phyloP scores from a whole-genome alignment of 2,329 filamentous ascomycete genomes.

The Phialocephala sp. region DNA sequence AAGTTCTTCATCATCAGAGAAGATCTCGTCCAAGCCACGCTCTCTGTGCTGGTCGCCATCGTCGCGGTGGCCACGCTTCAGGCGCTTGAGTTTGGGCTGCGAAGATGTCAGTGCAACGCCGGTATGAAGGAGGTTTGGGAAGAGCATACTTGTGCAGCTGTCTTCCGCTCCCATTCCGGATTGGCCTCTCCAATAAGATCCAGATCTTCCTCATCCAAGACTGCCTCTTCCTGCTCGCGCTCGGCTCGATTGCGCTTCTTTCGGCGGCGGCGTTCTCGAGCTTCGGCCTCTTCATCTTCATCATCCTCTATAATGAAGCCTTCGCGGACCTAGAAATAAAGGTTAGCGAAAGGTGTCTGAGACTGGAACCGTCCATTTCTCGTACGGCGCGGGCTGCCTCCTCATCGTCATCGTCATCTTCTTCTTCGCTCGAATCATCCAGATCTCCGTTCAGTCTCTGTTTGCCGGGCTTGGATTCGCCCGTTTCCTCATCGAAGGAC shows the following conservation, averaged over 20 bases:
- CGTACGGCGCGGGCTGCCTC: slow-evolving; percentile 79
- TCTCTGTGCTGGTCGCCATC: slow-evolving; percentile 70
- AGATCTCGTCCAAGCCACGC: slow-evolving; percentile 87
- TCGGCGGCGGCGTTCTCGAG: slow-evolving; percentile 55
- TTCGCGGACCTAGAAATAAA: slow-evolving; percentile 72
- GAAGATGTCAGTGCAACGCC: slow-evolving; percentile 25
- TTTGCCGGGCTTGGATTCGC: slow-evolving; percentile 57
- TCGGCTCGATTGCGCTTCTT: slow-evolving; percentile 80
- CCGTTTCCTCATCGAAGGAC: slow-evolving; percentile 78
- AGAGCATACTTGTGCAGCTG: slow-evolving; percentile 68
- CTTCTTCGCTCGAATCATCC: slow-evolving; percentile 90
- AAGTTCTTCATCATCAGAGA: slow-evolving; percentile 91
- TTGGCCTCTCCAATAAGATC: slow-evolving; percentile 89
- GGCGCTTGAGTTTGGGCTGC: slow-evolving; percentile 90
- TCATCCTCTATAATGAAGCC: slow-evolving; percentile 92
- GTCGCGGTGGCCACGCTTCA: slow-evolving; percentile 88
- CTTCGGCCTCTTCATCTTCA: slow-evolving; percentile 75
- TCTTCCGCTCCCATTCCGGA: slow-evolving; percentile 70
- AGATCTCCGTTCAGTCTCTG: slow-evolving; percentile 51
- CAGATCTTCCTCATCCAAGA: slow-evolving; percentile 91
- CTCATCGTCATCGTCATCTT: slow-evolving; percentile 90
- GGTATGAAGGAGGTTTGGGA: background rate
- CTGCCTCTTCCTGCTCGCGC: slow-evolving; percentile 81
- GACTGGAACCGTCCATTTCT: background rate
- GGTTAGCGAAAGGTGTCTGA: slow-evolving; percentile 22